Evolutionary conservation across 768 basidiomycete genomes (phyloP).

Genomic region (Mycena capillaripes): DNA sequence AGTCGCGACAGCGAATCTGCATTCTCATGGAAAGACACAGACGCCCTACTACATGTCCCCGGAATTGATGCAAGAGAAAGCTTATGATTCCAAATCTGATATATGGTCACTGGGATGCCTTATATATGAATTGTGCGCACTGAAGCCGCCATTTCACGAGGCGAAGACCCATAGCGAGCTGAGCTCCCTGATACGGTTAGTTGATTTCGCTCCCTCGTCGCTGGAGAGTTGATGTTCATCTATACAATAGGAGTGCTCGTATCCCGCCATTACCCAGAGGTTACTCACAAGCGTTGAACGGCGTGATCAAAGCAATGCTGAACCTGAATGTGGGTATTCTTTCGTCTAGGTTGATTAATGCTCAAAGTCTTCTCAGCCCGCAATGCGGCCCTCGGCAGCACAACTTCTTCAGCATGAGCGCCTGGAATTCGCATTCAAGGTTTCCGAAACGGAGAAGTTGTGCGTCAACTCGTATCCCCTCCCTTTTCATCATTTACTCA

Average conservation of each 20-base stretch:
- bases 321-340: conserved; percentile 75
- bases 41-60: conserved; percentile 99
- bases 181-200: conserved; percentile 83
- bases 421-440: conserved; percentile 76
- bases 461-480: conserved; percentile 46
- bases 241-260: conserved; percentile 75
- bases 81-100: conserved; percentile 98
- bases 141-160: conserved; percentile 94
- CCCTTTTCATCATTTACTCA: background rate
- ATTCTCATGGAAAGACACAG: conserved; percentile 53
- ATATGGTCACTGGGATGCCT: conserved; percentile 99
- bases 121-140: conserved; percentile 95
- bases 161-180: conserved; percentile 92
- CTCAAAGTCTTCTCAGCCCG: conserved; percentile 65
- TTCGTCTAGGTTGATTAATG: background rate
- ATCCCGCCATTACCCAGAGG: conserved; percentile 91
- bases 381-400: conserved; percentile 87
- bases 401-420: conserved; percentile 88
- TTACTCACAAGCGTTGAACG: conserved; percentile 79
- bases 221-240: background rate
- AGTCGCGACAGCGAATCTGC: background rate
- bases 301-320: conserved; percentile 90
- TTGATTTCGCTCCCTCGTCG: background rate
- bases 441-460: conserved; percentile 86
- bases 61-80: conserved; percentile 96